Conservation (phyloP, 2,329 filamentous ascomycete species). For the Pseudogymnoascus verrucosus region DNA sequence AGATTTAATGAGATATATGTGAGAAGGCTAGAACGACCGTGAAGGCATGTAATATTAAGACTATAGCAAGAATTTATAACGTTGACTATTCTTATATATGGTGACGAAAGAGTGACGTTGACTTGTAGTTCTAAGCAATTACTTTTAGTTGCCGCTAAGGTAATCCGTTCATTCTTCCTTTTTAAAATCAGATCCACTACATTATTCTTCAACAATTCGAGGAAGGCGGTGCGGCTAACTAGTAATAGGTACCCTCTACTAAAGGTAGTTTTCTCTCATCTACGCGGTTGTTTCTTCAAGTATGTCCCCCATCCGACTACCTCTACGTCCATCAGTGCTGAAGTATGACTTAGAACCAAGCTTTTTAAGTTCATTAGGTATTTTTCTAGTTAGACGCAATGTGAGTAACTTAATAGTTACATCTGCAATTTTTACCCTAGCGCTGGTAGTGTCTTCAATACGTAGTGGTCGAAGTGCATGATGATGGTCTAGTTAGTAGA, state of each 20-base stretch:
- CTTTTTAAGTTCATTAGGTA: neutral
- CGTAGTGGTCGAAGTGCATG: neutral
- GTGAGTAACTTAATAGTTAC: neutral
- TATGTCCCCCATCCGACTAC: neutral
- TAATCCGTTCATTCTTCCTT: neutral
- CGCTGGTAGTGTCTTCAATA: neutral
- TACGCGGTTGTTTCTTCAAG: neutral
- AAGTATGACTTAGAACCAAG: neutral
- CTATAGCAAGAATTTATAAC: neutral
- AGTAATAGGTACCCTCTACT: neutral
- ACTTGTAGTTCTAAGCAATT: neutral
- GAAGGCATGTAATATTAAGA: neutral
- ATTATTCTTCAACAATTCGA: neutral
- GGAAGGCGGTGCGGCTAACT: neutral
- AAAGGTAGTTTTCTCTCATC: neutral
- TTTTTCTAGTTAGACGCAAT: neutral
- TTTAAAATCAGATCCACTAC: neutral
- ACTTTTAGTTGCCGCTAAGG: neutral
- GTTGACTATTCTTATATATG: neutral
- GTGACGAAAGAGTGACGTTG: neutral
- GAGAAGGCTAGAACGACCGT: neutral
- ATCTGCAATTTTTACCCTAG: neutral
- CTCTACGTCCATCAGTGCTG: neutral
- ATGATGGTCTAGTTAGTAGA: neutral
- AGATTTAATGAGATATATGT: neutral